Base-by-base conservation (phyloP, 2,329 filamentous ascomycete species). In the Sclerotinia spermophila region DNA sequence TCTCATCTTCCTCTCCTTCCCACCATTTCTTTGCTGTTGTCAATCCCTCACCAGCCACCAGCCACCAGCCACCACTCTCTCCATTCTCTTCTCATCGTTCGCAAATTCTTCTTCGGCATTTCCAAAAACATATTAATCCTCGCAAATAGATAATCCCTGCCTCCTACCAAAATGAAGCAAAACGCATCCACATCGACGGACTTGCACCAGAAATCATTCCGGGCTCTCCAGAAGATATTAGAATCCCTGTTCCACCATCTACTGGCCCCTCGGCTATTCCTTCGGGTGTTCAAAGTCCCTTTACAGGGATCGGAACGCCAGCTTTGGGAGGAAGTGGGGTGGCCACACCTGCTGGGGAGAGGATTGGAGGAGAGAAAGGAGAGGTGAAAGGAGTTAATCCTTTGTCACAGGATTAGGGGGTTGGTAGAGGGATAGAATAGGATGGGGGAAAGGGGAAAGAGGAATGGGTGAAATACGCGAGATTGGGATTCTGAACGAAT, bases 101-200 rank as follows among this genome's bases (percentile, higher is more conserved):
- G 11, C 24, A 51, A 51, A 24, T n/a, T 6, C 27, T 3, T n/a
- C 13, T 27, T 27, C 11, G 11, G 3, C 5, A 17, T 15, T 27
- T 51, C 5, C 48, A 51, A 24, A n/a, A 2, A 27, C 2, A 44
- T 61, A 40, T 24, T 40, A 45, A 10, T 24, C 24, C 11, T 35
- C 3, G 21, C 27, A 38, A 19, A 27, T 35, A 80, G 88, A 97
- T 99, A 79, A 96, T 98, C 71, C 96, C 96, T 4, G 94, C 95
- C 27, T 95, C 93, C 44, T 99, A 99, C 82, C 96, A 97, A 83
- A 99, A 99, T 79, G 92, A 96, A 81, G 93, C 95, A 30, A 96
- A 93, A 80, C 90, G 94, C 71, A 94, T 99, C 77, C 90, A 92
- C 76, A 97, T 99, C 73, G 91, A 92, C 4, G 84, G 84, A 71